Conservation (phyloP, 768 basidiomycete genomes). For the Amanita pallidorosea region DNA sequence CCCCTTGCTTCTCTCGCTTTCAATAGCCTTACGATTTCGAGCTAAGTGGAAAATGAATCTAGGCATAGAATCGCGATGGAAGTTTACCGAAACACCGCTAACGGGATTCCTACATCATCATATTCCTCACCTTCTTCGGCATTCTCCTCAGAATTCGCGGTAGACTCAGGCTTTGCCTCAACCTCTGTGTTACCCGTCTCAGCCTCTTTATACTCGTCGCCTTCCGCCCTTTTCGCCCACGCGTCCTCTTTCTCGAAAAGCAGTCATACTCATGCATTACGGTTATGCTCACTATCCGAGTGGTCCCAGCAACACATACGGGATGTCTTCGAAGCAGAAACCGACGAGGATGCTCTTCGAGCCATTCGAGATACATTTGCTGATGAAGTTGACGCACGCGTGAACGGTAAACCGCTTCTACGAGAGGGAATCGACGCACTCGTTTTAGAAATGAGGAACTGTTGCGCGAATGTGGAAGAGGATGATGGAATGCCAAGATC, state of each 20-base stretch:
- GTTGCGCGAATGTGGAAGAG: conserved; percentile 8
- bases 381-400: conserved; percentile 22
- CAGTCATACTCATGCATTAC: neutral
- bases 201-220: neutral
- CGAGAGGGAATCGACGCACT: conserved; percentile 26
- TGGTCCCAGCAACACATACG: conserved; percentile 43
- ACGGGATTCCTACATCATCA: conserved; percentile 4
- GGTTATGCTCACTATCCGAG: conserved; percentile 24
- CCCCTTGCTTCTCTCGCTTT: neutral
- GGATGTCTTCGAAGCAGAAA: conserved; percentile 37
- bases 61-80: neutral
- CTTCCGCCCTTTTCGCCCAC: neutral
- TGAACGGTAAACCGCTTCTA: conserved; percentile 33
- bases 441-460: conserved; percentile 32
- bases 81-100: neutral
- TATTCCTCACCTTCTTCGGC: conserved; percentile 1
- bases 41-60: neutral
- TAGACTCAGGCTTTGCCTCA: conserved; percentile 5
- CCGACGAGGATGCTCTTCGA: conserved; percentile 27
- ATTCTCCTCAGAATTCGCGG: neutral
- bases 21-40: neutral
- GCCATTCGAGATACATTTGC: conserved; percentile 39
- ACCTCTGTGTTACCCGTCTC: conserved; percentile 5
- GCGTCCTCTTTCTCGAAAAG: neutral
- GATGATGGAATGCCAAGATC: neutral